phyloP scores from a whole-genome alignment of 2,329 filamentous ascomycete genomes.

The Helotiales sp. region DNA sequence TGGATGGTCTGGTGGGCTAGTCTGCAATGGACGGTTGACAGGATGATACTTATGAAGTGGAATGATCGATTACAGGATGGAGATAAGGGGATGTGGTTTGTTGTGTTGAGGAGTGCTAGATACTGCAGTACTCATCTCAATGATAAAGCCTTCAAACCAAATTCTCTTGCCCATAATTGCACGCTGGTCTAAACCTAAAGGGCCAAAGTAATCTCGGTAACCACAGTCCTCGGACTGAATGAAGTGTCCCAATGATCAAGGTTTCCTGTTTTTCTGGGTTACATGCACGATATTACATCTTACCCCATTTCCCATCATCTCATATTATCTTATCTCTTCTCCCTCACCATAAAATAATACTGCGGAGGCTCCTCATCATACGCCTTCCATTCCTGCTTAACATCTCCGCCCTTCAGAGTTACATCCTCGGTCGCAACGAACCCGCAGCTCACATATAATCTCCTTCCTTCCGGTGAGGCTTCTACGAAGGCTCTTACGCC shows the following conservation, averaged over 20 bases:
- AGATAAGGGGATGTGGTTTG: conserved; percentile 17
- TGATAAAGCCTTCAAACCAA: conserved; percentile 6
- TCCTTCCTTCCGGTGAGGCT: conserved; percentile 17
- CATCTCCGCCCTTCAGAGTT: conserved; percentile 16
- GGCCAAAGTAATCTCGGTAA: too few relatives aligned
- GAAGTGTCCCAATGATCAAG: too few relatives aligned
- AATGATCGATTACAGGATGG: conserved; percentile 6
- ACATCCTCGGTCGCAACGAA: conserved; percentile 25
- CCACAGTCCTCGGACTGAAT: too few relatives aligned
- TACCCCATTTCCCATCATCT: too few relatives aligned
- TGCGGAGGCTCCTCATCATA: conserved; percentile 28
- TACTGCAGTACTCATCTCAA: conserved; percentile 18
- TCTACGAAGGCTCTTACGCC: conserved; percentile 31
- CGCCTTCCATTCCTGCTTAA: conserved; percentile 5
- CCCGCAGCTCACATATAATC: conserved; percentile 29
- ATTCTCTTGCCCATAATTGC: not conserved
- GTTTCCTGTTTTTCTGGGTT: too few relatives aligned
- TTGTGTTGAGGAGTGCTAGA: conserved; percentile 14
- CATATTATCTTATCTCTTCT: too few relatives aligned
- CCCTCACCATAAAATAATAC: conserved; percentile 13
- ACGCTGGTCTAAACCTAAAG: too few relatives aligned
- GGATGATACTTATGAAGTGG: not conserved
- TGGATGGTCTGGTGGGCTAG: not conserved
- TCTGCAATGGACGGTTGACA: not conserved
- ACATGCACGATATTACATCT: too few relatives aligned